Base-by-base conservation (phyloP, 345 rosid species). In the Eutrema heterophyllum region DNA sequence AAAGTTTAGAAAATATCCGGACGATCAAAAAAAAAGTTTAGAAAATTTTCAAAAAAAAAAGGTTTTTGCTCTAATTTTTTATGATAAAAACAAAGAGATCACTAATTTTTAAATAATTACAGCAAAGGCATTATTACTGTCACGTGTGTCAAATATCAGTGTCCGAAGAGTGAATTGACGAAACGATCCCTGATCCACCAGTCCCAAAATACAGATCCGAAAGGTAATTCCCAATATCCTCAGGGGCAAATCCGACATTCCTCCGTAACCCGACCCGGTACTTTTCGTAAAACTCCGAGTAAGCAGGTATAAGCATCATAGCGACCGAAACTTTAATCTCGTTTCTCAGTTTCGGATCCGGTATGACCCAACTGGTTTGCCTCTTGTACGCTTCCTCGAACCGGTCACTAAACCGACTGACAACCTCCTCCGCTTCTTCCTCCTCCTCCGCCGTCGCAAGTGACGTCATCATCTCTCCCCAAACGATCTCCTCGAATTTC, bases 401-500 rank as follows among this genome's bases (percentile, higher is more conserved):
- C 26, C 5, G 73, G 5, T 74, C 29, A 33, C 81, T 81, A 68
- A 92, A 86, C 44, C 77, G 77, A 30, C 64, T 73, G n/a, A 87
- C 80, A 12, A 45, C 4, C 30, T 80, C 91, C 11, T 64, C 89
- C 26, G 81, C 70, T 1, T 43, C 40, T 65, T 70, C 44, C 64
- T 70, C 55, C 26, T 67, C 51, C 58, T 67, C 50, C 18, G 58
- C 84, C 43, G 29, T 68, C 80, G 48, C 86, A 83, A 90, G 65
- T 1, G 91, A 65, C 21, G 71, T 55, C 5, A 84, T 45, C 64
- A 12, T 27, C 92, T 75, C 81, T 64, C 80, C 83, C 98, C 98
- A 90, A 5, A 86, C 89, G 7, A 84, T 36, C 51, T 87, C 84
- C 81, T 87, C 93, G 79, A 85, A 90, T 15, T 84, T 92, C 9